Percentiles rank a stretch among this genome's conserved stretches.
Conservation (phyloP, 805 yeast genomes). For the Lachancea cidri region DNA sequence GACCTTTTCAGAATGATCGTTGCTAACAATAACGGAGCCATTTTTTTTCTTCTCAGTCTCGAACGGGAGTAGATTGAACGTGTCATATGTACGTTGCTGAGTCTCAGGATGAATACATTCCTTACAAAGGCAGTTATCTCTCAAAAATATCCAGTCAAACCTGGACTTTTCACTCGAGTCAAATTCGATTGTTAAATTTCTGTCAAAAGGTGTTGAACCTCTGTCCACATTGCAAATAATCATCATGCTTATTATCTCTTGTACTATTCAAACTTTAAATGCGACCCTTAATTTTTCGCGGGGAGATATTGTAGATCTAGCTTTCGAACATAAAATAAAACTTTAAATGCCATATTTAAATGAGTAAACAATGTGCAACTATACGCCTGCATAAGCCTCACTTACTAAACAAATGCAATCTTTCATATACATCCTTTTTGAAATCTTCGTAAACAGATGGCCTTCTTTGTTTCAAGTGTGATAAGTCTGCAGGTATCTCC, state of each 20-base stretch:
- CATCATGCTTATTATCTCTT: conserved; percentile 1
- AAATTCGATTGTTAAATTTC: neutral
- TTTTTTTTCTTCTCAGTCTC: conserved; percentile 3
- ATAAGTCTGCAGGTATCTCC: neutral
- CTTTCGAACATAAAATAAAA: neutral
- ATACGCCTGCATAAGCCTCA: neutral
- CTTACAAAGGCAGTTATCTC: conserved; percentile 10
- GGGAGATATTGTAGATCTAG: neutral
- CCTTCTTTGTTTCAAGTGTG: conserved; percentile 15
- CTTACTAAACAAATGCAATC: conserved; percentile 23
- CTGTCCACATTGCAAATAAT: neutral
- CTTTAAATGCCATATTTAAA: neutral
- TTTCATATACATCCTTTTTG: conserved; percentile 29
- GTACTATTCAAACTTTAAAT: too few species aligned
- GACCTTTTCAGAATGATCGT: neutral
- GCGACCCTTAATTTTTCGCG: neutral
- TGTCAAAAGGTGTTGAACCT: conserved; percentile 1
- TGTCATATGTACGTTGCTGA: conserved; percentile 50
- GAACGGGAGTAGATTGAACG: conserved; percentile 31
- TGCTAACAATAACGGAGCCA: neutral
- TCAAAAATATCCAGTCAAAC: conserved; percentile 9
- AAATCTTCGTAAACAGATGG: conserved; percentile 30
- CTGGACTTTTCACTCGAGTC: neutral
- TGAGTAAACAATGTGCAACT: neutral
- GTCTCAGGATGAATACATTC: conserved; percentile 36